These are phyloP conservation scores for Exserohilum rostratum DNA, from an alignment of 2,329 filamentous ascomycete species.

Conservation along the genomic window DNA sequence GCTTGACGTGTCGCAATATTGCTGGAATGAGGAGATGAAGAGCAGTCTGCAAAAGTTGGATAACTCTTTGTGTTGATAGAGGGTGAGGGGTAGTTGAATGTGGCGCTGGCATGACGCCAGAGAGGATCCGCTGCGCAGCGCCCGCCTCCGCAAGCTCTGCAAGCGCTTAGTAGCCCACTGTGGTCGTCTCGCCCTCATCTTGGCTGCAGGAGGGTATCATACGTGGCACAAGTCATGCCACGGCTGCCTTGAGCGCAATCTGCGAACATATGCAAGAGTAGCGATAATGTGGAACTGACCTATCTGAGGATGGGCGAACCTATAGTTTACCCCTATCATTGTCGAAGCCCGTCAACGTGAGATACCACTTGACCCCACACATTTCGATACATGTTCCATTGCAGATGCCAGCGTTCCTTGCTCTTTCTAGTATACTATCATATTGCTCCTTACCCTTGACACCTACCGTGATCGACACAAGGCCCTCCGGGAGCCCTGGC, in stretches of 20 bases:
- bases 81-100: neutral
- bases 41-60: neutral
- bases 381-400: conserved; percentile 45
- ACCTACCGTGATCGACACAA: conserved; percentile 49
- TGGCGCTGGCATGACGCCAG: too few relatives aligned
- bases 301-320: neutral
- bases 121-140: too few relatives aligned
- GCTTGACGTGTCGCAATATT: neutral
- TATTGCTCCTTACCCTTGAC: conserved; percentile 45
- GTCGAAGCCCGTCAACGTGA: conserved; percentile 33
- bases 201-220: neutral
- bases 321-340: conserved; percentile 30
- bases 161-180: too few relatives aligned
- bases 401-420: conserved; percentile 37
- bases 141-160: too few relatives aligned
- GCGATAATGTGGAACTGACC: neutral
- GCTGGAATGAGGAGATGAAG: neutral
- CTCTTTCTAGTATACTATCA: conserved; percentile 42
- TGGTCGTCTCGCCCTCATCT: neutral
- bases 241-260: neutral
- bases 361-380: conserved; percentile 49
- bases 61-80: neutral
- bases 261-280: neutral
- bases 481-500: conserved; percentile 43
- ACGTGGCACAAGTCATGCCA: conserved; percentile 4